Conservation (phyloP, 495 filamentous ascomycete species). For the Penicillium subrubescens region DNA sequence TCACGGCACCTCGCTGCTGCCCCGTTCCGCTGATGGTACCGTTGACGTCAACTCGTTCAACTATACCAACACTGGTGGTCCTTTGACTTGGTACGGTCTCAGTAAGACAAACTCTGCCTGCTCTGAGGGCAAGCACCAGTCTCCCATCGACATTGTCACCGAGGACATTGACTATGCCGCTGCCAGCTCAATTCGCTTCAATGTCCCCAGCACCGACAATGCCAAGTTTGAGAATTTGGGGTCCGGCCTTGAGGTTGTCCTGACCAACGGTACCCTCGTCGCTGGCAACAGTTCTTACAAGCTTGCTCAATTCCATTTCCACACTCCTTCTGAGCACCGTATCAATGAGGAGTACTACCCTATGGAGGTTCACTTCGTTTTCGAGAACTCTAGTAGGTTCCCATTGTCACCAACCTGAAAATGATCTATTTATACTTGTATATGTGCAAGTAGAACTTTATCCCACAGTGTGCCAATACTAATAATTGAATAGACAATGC, state of each 20-base stretch:
- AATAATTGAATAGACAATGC: conserved; percentile 16
- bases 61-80: conserved; percentile 55
- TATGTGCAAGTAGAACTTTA: neutral
- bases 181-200: conserved; percentile 37
- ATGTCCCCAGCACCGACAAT: conserved; percentile 41
- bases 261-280: conserved; percentile 41
- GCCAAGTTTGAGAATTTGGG: conserved; percentile 62
- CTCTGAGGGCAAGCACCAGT: conserved; percentile 58
- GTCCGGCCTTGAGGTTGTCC: conserved; percentile 58
- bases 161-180: conserved; percentile 26
- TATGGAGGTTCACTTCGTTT: conserved; percentile 69
- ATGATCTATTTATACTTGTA: conserved; percentile 10
- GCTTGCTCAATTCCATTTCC: conserved; percentile 70
- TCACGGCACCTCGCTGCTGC: conserved; percentile 19
- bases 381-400: conserved; percentile 47
- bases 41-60: conserved; percentile 23
- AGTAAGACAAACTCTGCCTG: conserved; percentile 44
- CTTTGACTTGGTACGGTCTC: conserved; percentile 61
- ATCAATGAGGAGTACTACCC: conserved; percentile 57
- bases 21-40: conserved; percentile 18
- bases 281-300: conserved; percentile 49
- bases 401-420: neutral
- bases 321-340: conserved; percentile 68
- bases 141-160: conserved; percentile 61
- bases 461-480: neutral